These are phyloP conservation scores for Chenopodium suecicum DNA, from an alignment of 148 eudicot genomes.

Conservation along the genomic window DNA sequence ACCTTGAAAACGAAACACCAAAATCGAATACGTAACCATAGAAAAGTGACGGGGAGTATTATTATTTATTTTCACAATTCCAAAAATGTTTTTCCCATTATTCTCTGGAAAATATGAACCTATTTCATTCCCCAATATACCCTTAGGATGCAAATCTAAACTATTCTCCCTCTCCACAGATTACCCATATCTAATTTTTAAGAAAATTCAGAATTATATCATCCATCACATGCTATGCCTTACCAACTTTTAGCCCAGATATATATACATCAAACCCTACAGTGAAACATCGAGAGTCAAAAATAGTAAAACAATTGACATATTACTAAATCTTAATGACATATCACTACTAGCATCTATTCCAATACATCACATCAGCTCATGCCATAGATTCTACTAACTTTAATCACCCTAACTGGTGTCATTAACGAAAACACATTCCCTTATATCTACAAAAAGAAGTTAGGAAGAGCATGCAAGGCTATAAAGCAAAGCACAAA, in stretches of 20 bases:
- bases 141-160: not conserved
- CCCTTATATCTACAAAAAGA: not conserved
- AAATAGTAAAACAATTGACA: too few species aligned
- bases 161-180: not conserved
- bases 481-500: not conserved
- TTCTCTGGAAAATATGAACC: not conserved
- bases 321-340: too few species aligned
- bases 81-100: not conserved
- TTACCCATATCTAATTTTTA: not conserved
- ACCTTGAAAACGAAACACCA: too few species aligned
- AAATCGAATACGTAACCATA: too few species aligned
- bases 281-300: not conserved
- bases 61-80: too few species aligned
- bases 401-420: not conserved
- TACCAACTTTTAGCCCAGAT: not conserved
- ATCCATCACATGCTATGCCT: too few species aligned
- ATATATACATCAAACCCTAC: not conserved
- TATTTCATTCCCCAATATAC: not conserved
- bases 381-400: not conserved
- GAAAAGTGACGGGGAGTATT: too few species aligned
- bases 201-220: too few species aligned
- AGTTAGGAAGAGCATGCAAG: constrained; percentile 6
- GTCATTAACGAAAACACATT: not conserved
- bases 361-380: not conserved
- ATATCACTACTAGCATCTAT: not conserved